Conservation (phyloP, 2,329 filamentous ascomycete species). For the Diaporthe citriasiana region DNA sequence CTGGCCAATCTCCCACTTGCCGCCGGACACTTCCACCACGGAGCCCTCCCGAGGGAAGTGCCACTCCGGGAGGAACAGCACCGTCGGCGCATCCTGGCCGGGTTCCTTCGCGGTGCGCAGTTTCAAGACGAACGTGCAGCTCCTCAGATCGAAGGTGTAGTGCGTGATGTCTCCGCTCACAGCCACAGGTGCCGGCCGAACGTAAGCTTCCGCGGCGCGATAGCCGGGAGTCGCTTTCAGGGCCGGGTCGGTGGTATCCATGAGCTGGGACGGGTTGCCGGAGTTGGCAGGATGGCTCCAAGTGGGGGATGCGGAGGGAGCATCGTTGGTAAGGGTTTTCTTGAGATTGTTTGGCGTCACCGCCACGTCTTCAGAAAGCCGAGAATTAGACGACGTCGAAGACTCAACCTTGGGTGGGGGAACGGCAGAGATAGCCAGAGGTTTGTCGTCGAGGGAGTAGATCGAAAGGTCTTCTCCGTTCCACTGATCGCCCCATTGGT, state of each 20-base stretch:
- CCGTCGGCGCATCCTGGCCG: slow-evolving; percentile 74
- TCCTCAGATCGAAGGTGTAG: slow-evolving; percentile 86
- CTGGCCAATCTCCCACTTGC: slow-evolving; percentile 89
- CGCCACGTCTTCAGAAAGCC: slow-evolving; percentile 57
- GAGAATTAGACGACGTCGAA: slow-evolving; percentile 54
- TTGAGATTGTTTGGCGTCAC: slow-evolving; percentile 84
- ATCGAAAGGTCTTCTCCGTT: slow-evolving; percentile 98
- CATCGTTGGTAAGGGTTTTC: slow-evolving; percentile 72
- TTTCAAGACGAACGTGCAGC: slow-evolving; percentile 81
- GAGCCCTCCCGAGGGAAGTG: slow-evolving; percentile 87
- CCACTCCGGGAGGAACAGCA: slow-evolving; percentile 89
- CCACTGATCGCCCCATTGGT: slow-evolving; percentile 93
- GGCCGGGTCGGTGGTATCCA: slow-evolving; percentile 64
- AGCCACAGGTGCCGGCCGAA: slow-evolving; percentile 84
- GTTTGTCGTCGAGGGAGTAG: slow-evolving; percentile 84
- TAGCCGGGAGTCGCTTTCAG: slow-evolving; percentile 75
- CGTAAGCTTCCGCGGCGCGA: slow-evolving; percentile 92
- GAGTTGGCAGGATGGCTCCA: slow-evolving; percentile 52
- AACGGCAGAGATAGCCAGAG: slow-evolving; percentile 63
- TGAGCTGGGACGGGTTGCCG: slow-evolving; percentile 4
- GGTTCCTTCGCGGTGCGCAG: slow-evolving; percentile 74
- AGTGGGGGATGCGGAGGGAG: slow-evolving; percentile 72
- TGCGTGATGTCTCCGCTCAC: slow-evolving; percentile 79
- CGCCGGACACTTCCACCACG: slow-evolving; percentile 81
- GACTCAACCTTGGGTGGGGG: slow-evolving; percentile 48